Base-by-base conservation (phyloP, 352 stramenopile genomes). In the Globisporangium solare region DNA sequence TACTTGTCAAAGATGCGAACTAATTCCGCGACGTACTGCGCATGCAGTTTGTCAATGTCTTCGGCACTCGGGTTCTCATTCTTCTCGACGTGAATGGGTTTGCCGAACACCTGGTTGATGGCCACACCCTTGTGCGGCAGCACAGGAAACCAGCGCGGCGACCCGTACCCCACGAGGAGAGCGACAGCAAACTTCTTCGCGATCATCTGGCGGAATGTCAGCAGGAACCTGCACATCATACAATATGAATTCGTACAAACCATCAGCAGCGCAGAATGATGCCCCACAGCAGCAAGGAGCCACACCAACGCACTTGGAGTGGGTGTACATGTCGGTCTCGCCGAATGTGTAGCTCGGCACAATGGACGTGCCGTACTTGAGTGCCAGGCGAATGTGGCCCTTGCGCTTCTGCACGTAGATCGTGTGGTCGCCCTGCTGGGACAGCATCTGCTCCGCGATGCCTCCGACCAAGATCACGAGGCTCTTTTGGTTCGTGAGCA, bases 361-460 rank as follows among this genome's bases (percentile, higher is more conserved):
- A 58, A 94, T 76, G 1, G 85, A 67, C 1, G 85, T 70, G 50
- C 85, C 85, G 50, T 89, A 85, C 65, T 89, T 79, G 27, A 94
- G 62, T 39, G 85, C 73, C 20, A 94, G 51, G 22, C 84, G 84
- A 46, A 92, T 76, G 53, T 91, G 81, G 18, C 85, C 83, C 59
- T 93, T 94, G 63, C 85, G 79, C 49, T 89, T 79, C 58, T 86
- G 85, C 54, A 80, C 74, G 67, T 89, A 91, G 50, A 94, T 74
- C 24, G 71, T 80, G 42, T 94, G 84, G 43, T 92, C 75, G 35
- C 77, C 73, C 15, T 67, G 72, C 56, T 88, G 61, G 43, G 82
- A 83, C 22, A 92, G 59, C 83, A 94, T 90, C 64, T 94, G 82
- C 74, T 94, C 84, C 13, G 78, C 63, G 65, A 92, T 91, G 32